Evolutionary conservation across 148 eudicot species (phyloP).

Genomic region (Fagopyrum esculentum): DNA sequence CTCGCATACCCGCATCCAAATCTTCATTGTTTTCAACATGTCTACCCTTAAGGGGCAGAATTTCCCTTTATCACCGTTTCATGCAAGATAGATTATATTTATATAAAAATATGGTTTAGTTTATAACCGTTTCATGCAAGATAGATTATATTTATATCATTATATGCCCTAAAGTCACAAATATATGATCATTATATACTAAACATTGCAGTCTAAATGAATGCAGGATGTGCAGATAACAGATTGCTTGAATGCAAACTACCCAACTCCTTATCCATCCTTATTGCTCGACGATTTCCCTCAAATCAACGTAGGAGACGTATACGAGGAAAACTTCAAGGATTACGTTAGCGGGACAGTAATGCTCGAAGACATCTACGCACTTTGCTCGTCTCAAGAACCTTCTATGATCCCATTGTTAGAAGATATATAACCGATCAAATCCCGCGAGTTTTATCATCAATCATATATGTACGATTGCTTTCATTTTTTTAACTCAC

Average conservation of each 20-base stretch:
- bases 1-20: no score
- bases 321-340: conserved; percentile 7
- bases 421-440: background rate
- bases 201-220: background rate
- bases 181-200: background rate
- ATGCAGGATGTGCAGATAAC: conserved; percentile 13
- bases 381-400: background rate
- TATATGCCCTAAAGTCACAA: background rate
- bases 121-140: no score
- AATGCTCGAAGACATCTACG: conserved; percentile 5
- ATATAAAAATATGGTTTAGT: no score
- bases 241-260: conserved; percentile 5
- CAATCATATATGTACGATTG: background rate
- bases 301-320: background rate
- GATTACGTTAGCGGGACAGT: conserved; percentile 1
- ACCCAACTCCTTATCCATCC: conserved; percentile 1
- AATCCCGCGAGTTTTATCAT: background rate
- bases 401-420: background rate
- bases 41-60: background rate
- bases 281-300: conserved; percentile 13
- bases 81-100: no score
- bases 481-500: background rate
- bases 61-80: no score
- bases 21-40: conserved; percentile 7
- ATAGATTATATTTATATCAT: no score